Conservation (phyloP, 208 protist genomes). For the Trypanosoma theileri region DNA sequence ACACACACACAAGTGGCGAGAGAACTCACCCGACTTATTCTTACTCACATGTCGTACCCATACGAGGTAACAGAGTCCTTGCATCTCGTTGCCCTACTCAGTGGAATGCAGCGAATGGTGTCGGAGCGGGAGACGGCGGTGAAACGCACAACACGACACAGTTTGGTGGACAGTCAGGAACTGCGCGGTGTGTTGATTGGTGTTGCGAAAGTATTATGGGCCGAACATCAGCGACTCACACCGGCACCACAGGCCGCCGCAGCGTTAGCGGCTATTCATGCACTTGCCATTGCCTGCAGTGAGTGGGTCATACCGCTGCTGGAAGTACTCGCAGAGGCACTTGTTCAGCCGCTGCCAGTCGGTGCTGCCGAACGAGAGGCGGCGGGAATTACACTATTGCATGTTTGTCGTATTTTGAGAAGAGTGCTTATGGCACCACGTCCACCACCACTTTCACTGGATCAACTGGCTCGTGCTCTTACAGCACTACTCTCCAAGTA, state of each 20-base stretch:
- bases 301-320: conserved; percentile 70
- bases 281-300: conserved; percentile 40
- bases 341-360: conserved; percentile 31
- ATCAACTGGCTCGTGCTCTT: conserved; percentile 46
- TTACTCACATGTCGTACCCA: conserved; percentile 40
- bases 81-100: conserved; percentile 60
- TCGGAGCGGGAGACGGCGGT: background rate
- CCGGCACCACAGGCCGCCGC: conserved; percentile 46
- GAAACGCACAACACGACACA: conserved; percentile 28
- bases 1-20: conserved; percentile 45
- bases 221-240: conserved; percentile 44
- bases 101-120: conserved; percentile 36
- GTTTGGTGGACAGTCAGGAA: conserved; percentile 33
- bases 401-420: conserved; percentile 50
- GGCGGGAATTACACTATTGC: conserved; percentile 47
- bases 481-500: conserved; percentile 75
- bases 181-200: conserved; percentile 58
- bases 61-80: conserved; percentile 55
- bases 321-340: conserved; percentile 47
- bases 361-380: conserved; percentile 14
- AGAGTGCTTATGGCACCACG: conserved; percentile 45
- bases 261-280: conserved; percentile 54
- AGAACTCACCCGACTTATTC: conserved; percentile 56
- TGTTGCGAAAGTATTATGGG: conserved; percentile 59
- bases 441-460: conserved; percentile 57